Conservation (phyloP, 2,329 filamentous ascomycete genomes). For the Chrysoporthe cubensis region DNA sequence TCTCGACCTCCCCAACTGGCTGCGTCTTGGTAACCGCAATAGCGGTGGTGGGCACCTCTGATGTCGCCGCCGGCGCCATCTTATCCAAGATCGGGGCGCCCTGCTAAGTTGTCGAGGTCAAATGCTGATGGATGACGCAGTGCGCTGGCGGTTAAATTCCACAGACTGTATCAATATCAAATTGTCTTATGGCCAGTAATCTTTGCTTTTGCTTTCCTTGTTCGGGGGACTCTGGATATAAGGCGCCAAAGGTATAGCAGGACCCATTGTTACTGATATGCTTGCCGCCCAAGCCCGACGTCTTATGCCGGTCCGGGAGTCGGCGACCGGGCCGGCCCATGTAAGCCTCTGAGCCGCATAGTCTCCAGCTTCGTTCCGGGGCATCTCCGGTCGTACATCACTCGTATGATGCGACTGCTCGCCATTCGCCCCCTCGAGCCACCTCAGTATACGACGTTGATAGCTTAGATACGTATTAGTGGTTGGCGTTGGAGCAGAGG, state of each 20-base stretch:
- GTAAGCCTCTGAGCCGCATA: neutral
- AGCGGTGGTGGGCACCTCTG: constrained; percentile 11
- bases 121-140: neutral
- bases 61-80: constrained; percentile 25
- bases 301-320: constrained; percentile 11
- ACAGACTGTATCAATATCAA: neutral
- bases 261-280: constrained; percentile 3
- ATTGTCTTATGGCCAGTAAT: neutral
- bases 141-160: neutral
- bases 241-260: neutral
- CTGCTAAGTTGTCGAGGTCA: neutral
- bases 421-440: neutral
- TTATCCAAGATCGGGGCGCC: neutral
- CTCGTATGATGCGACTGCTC: neutral
- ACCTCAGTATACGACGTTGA: neutral
- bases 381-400: neutral
- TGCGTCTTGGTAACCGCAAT: constrained; percentile 21
- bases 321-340: constrained; percentile 4
- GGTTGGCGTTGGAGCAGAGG: neutral
- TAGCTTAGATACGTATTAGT: neutral
- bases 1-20: constrained; percentile 20
- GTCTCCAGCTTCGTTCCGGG: neutral
- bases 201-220: neutral
- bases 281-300: neutral
- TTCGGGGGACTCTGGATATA: neutral